phyloP scores from a whole-genome alignment of 208 protist species.

The Herpetomonas samuelpessoai region DNA sequence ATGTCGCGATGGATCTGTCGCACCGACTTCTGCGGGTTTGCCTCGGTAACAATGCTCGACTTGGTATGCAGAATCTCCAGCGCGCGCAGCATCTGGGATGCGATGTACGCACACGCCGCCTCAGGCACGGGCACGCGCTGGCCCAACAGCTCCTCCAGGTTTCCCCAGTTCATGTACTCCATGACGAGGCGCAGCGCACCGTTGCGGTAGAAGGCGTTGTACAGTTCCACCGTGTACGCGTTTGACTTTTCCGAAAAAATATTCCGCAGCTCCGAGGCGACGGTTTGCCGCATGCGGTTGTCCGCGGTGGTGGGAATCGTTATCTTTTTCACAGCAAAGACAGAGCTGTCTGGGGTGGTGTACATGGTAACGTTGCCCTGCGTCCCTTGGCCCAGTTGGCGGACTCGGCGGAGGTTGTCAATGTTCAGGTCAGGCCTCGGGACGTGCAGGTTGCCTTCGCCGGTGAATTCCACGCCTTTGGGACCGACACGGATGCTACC shows the following conservation, averaged over 20 bases:
- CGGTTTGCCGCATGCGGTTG: constrained; percentile 57
- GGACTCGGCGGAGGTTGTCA: constrained; percentile 40
- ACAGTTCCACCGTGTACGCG: constrained; percentile 73
- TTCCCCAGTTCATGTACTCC: constrained; percentile 91
- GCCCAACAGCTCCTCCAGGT: constrained; percentile 79
- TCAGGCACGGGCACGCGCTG: constrained; percentile 42
- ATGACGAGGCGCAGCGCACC: constrained; percentile 70
- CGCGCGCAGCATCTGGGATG: constrained; percentile 73
- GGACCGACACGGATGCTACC: constrained; percentile 77
- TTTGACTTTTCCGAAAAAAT: constrained; percentile 72
- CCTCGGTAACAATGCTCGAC: constrained; percentile 77
- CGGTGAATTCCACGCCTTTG: constrained; percentile 71
- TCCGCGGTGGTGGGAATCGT: constrained; percentile 59
- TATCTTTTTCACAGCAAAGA: constrained; percentile 83
- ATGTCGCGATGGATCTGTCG: constrained; percentile 89
- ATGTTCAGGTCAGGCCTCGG: constrained; percentile 60
- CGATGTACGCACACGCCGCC: constrained; percentile 64
- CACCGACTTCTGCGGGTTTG: constrained; percentile 58
- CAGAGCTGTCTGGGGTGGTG: constrained; percentile 27
- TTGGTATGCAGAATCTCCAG: constrained; percentile 85
- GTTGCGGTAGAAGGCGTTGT: constrained; percentile 84
- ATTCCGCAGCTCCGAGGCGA: constrained; percentile 80
- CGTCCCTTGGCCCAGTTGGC: constrained; percentile 58
- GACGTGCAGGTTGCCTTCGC: constrained; percentile 73
- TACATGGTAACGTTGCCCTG: constrained; percentile 85